Evolutionary conservation across 768 basidiomycete genomes (phyloP), one percentile per base, ranked within the genome.

Genomic region (Phlebiopsis gigantea): DNA sequence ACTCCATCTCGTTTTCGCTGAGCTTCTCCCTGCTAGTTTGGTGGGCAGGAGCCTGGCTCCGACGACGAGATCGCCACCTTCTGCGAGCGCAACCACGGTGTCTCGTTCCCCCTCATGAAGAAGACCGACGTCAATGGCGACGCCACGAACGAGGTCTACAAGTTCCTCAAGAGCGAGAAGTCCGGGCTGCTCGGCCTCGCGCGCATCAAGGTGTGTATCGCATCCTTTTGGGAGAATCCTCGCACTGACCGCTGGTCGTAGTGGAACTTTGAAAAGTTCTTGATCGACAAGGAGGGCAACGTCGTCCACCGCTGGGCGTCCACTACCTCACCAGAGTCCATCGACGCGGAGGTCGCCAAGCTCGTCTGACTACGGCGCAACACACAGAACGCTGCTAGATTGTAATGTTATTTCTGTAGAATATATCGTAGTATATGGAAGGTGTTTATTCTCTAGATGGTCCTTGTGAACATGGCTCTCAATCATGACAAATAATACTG

Each of bases 211-310:
- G 88, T 85, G 46, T 12, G 75, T 68, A 21, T 42, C 51, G 6
- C 31, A 28, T 55, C 47, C 25, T 48, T 34, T 29, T 43, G 1
- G 4, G 39, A 17, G 29, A 51, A 17, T 4, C 39, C 21, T n/a
- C 12, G 39, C 7, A 17, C 19, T 31, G 42, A 24, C 19, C 31
- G 25, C 34, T 17, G 46, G 43, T 44, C 24, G 30, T 56, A 89
- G 87, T 93, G 91, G 92, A 93, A 93, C 71, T 93, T 93, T 70
- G 90, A 91, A 71, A 91, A 91, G 69, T 95, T 94, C 76, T 74
- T 95, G 56, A 72, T 95, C 44, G 79, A 93, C 70, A 83, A 83
- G 71, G 75, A 90, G 44, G 90, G 91, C 29, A 79, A 82, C 1
- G 87, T 91, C 14, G 7, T 6, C 31, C 31, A 39, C 62, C 82